Percentiles rank a stretch among this genome's conserved stretches.
Evolutionary conservation across 192 early-diverging fungal species (phyloP).

Genomic region (Chytriomyces confervae): DNA sequence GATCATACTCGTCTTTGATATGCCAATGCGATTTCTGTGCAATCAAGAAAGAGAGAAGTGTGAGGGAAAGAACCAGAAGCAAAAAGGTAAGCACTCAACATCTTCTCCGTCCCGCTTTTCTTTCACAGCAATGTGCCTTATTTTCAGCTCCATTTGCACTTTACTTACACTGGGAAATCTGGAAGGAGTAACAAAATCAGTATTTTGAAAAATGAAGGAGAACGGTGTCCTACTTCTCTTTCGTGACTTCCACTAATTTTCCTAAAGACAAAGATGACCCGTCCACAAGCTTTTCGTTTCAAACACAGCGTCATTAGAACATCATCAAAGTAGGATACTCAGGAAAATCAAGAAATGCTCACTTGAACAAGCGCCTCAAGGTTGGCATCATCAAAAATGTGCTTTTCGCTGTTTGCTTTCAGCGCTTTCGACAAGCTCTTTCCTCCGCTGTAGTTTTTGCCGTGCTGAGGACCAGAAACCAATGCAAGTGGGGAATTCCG

Average conservation of each 20-base stretch:
- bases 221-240: neutral
- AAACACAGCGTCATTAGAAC: neutral
- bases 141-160: conserved; percentile 28
- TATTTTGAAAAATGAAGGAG: neutral
- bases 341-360: neutral
- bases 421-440: conserved; percentile 23
- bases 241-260: conserved; percentile 10
- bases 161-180: conserved; percentile 24
- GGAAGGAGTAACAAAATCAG: neutral
- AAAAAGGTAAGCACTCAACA: neutral
- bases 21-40: conserved; percentile 1
- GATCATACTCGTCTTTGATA: neutral
- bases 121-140: conserved; percentile 27
- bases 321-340: neutral
- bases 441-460: neutral
- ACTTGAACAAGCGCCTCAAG: conserved; percentile 11
- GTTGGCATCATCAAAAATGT: conserved; percentile 16
- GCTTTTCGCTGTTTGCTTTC: conserved; percentile 17
- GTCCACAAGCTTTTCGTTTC: neutral
- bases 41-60: neutral
- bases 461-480: neutral
- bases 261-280: neutral
- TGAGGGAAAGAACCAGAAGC: neutral
- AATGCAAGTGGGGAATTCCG: neutral
- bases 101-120: conserved; percentile 6